Base-by-base conservation (phyloP, 1,284 basidiomycete species). In the Takashimella koratensis region DNA sequence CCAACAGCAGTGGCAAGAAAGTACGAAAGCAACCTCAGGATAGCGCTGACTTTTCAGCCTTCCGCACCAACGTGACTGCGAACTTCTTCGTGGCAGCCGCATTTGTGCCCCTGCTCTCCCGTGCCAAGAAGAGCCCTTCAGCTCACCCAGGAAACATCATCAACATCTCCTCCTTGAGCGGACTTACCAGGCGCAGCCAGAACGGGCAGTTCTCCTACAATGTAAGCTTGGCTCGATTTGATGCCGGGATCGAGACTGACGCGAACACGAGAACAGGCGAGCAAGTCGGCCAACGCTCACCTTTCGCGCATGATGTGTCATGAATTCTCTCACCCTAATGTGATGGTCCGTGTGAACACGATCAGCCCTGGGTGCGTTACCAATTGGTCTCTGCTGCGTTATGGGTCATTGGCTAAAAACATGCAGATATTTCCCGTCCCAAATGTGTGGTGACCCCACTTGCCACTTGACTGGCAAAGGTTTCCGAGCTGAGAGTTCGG, bases 391-490 rank as follows among this genome's bases (percentile, higher is more conserved):
- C n/a, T n/a, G n/a, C n/a, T n/a, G n/a, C n/a, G n/a, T n/a, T n/a
- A n/a, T n/a, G n/a, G n/a, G n/a, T n/a, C n/a, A n/a, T n/a, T n/a
- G n/a, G n/a, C n/a, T n/a, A n/a, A n/a, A n/a, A n/a, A n/a, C n/a
- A n/a, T 36, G 8, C 16, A 36, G 42, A 8, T 43, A 43, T 21
- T 43, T n/a, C 42, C 16, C 42, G 20, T 43, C 42, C 13, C 42
- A 43, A 22, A 43, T 43, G 42, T 43, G 49, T 36, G 49, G 49
- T 25, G 24, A 51, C 43, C 20, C 21, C 5, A 45, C 49, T 19
- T 45, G 22, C 19, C 49, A 51, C 26, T 13, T 51, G 3, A 51
- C 43, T 3, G 49, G 49, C 24, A 16, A 44, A 23, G 49, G 49
- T 3, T 51, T 51, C 43, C 49, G 49, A 4, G 49, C 49, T 16